A percentile compares a stretch with the other conserved stretches of the same genome.
Conservation (phyloP, 768 basidiomycete genomes). For the Boletus reticuloceps region DNA sequence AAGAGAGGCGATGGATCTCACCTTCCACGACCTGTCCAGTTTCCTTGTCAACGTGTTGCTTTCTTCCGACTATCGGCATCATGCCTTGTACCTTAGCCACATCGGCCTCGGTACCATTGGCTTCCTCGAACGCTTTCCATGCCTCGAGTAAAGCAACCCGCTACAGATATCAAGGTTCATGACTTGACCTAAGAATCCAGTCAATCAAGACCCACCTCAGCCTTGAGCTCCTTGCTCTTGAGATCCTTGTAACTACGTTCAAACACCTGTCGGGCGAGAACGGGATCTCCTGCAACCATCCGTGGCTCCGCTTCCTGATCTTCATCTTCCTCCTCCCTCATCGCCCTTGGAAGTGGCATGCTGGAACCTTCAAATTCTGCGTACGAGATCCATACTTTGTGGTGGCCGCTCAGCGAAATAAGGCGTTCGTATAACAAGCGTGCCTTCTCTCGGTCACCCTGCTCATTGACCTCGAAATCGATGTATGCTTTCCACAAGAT, state of each 20-base stretch:
- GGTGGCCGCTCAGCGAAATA: constrained; percentile 81
- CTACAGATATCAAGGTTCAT: constrained; percentile 37
- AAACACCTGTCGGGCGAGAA: constrained; percentile 74
- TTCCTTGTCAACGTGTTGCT: constrained; percentile 78
- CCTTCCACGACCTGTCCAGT: constrained; percentile 88
- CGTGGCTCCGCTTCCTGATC: constrained; percentile 50
- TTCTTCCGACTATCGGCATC: constrained; percentile 91
- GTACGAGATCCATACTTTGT: constrained; percentile 97
- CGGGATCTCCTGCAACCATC: constrained; percentile 69
- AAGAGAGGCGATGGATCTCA: constrained; percentile 30
- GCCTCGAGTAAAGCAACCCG: constrained; percentile 90
- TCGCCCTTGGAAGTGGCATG: constrained; percentile 60
- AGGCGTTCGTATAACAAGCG: constrained; percentile 89
- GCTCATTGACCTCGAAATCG: constrained; percentile 92
- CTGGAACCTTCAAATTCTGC: constrained; percentile 87
- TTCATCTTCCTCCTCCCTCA: constrained; percentile 69
- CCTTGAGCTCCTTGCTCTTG: constrained; percentile 76
- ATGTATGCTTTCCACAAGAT: constrained; percentile 93
- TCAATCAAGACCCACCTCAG: constrained; percentile 59
- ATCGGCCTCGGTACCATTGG: constrained; percentile 69
- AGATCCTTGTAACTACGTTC: constrained; percentile 86
- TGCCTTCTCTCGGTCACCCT: constrained; percentile 80
- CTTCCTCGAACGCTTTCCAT: constrained; percentile 93
- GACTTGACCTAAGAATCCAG: background rate
- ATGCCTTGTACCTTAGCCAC: constrained; percentile 82